Percentiles rank a stretch among this genome's conserved stretches.
These are phyloP conservation scores for Phytophthora brassicae DNA, from an alignment of 352 stramenopile genomes.

Conservation along the genomic window DNA sequence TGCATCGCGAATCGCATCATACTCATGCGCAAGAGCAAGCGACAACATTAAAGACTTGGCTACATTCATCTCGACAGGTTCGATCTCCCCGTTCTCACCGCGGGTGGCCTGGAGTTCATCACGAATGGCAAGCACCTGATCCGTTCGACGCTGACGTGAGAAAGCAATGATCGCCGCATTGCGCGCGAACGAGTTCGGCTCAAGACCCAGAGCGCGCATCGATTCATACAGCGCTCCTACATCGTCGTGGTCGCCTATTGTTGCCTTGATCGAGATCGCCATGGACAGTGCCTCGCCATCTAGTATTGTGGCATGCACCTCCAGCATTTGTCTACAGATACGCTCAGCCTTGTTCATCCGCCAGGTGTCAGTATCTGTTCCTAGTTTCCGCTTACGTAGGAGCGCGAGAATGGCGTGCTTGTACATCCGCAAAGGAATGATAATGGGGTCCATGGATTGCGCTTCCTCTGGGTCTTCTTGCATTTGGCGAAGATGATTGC, in stretches of 20 bases:
- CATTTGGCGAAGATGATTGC: constrained; percentile 26
- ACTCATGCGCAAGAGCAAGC: constrained; percentile 56
- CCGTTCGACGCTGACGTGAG: constrained; percentile 51
- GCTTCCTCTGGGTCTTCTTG: constrained; percentile 16
- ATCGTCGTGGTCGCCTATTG: constrained; percentile 68
- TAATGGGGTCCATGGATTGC: constrained; percentile 9
- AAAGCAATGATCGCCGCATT: constrained; percentile 78
- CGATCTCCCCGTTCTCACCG: constrained; percentile 15
- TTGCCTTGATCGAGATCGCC: constrained; percentile 80
- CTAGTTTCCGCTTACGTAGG: constrained; percentile 41
- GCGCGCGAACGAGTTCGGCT: constrained; percentile 76
- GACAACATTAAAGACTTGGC: constrained; percentile 64
- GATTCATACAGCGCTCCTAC: constrained; percentile 75
- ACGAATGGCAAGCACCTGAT: constrained; percentile 61
- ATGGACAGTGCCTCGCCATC: constrained; percentile 74
- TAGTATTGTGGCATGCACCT: constrained; percentile 45
- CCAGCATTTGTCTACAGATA: constrained; percentile 73
- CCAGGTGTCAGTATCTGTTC: constrained; percentile 13
- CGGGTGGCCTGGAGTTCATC: constrained; percentile 39
- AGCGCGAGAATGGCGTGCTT: constrained; percentile 59
- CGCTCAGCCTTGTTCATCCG: constrained; percentile 55
- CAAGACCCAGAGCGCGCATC: constrained; percentile 58
- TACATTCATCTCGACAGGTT: constrained; percentile 44
- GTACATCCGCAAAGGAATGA: constrained; percentile 67
- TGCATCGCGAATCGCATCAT: constrained; percentile 44